Base-by-base conservation (phyloP, 176 grass and related monocot genomes). In the Ensete ventricosum region DNA sequence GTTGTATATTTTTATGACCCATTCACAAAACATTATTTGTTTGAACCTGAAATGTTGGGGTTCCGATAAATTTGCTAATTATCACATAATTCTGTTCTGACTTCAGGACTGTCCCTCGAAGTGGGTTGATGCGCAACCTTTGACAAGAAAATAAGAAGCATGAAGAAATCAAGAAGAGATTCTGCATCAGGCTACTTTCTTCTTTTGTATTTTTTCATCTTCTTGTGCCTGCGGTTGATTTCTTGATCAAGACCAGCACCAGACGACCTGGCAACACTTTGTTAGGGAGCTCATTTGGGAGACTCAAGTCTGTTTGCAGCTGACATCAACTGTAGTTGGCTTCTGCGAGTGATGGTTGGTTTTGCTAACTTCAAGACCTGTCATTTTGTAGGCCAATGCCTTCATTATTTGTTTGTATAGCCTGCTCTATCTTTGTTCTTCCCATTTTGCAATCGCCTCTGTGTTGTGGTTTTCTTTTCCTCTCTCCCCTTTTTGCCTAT, bases 121-220 rank as follows among this genome's bases (percentile, higher is more conserved):
- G 84, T 84, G 86, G 88, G 71, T 86, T 82, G 43, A 82, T 85
- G 49, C 95, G 90, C 80, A 99, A 77, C 82, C 82, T 89, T 76
- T 86, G 86, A 87, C 90, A 78, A 93, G 21, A 20, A 27, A 24
- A 73, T 26, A 54, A 7, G 23, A 51, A 52, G 2, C 21, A 8
- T 14, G 12, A 21, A 54, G 11, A 22, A 55, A 53, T 73, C 24
- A 23, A 73, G 52, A 25, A 55, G 71, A 27, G 53, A 73, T 27
- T 73, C 51, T 55, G 20, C 71, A 73, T 73, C 22, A 55, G 50
- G 21, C 71, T 50, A 20, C 67, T 50, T 59, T 19, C n/a, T 26
- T 55, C 4, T 50, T 73, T 11, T 55, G 25, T 54, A 51, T 53
- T 72, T 34, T 34, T 34, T 34, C 29, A 34, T 34, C 29, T 34